These are phyloP conservation scores for Sherardia arvensis DNA, from an alignment of 257 asterid genomes.

Conservation along the genomic window DNA sequence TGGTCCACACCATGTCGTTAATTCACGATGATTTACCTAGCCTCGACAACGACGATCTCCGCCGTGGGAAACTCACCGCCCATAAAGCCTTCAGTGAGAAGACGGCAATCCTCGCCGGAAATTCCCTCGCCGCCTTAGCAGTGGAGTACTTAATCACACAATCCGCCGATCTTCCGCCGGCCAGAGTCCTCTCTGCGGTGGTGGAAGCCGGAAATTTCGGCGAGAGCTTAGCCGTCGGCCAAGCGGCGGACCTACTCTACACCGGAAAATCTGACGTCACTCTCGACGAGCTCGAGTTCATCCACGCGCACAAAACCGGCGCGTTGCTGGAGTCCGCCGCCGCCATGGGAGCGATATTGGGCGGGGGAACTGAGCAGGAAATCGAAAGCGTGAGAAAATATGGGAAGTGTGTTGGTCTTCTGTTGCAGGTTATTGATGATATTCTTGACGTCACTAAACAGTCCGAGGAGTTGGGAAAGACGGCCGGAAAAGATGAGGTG, in stretches of 20 bases:
- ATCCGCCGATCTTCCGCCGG: conserved; percentile 13
- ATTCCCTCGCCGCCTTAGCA: conserved; percentile 45
- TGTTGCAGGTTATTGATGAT: conserved; percentile 73
- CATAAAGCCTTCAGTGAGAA: conserved; percentile 64
- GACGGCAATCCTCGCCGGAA: conserved; percentile 69
- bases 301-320: conserved; percentile 69
- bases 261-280: conserved; percentile 31
- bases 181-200: conserved; percentile 19
- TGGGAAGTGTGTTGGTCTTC: conserved; percentile 51
- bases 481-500: conserved; percentile 65
- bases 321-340: conserved; percentile 54
- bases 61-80: conserved; percentile 67
- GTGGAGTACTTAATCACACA: conserved; percentile 29
- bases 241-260: conserved; percentile 46
- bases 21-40: conserved; percentile 77
- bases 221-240: conserved; percentile 70
- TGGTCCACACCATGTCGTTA: conserved; percentile 69
- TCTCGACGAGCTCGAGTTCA: conserved; percentile 45
- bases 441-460: conserved; percentile 66
- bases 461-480: conserved; percentile 58
- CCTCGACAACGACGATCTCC: conserved; percentile 70
- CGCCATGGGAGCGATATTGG: conserved; percentile 59
- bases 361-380: conserved; percentile 44
- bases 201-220: conserved; percentile 56
- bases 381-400: conserved; percentile 45